Base-by-base conservation (phyloP, 1,139 yeast genomes). In the Blastobotrys elegans region DNA sequence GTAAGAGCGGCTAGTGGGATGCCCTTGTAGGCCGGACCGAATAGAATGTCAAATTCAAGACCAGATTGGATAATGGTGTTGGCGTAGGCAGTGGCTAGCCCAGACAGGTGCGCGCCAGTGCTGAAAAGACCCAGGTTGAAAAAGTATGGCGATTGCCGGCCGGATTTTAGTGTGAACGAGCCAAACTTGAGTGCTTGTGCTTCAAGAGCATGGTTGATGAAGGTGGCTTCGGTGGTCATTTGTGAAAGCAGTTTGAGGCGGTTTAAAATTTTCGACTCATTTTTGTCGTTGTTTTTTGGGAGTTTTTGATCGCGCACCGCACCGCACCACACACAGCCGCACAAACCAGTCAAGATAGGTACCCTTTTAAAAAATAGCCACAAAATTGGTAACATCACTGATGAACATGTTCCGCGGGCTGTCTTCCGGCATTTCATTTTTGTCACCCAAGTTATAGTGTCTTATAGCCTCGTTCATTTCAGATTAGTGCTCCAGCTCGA, bases 11-110 rank as follows among this genome's bases (percentile, higher is more conserved):
- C 95, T 49, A 92, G 75, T 27, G 98, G 96, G 58, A 92, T 92
- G 22, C 98, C 98, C 71, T 92, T 92, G 71, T 92, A 92, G 26
- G 98, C 98, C 16, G 98, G 98, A 11, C 98, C 98, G 61, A 92
- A 92, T 50, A 92, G 73, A 35, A 92, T 82, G 62, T 92, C 98
- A 60, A 92, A 90, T 64, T 88, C 83, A 50, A 92, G 64, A 3
- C 84, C 89, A 1, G 92, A 76, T 44, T 78, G 80, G 56, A 89
- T 82, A 57, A 92, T 90, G 35, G 96, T 86, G 53, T 79, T 75
- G 43, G 98, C 97, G 63, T 89, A 92, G 5, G 96, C 85, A 8
- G 83, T 77, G 27, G 96, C 96, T 61, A 92, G 73, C 44, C 81
- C 79, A 16, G 89, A 80, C 54, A 92, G 73, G 53, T 85, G 76